Evolutionary conservation across 2,329 filamentous ascomycete genomes (phyloP), one percentile per base, ranked within the genome.

Genomic region (Colletotrichum caudatum): DNA sequence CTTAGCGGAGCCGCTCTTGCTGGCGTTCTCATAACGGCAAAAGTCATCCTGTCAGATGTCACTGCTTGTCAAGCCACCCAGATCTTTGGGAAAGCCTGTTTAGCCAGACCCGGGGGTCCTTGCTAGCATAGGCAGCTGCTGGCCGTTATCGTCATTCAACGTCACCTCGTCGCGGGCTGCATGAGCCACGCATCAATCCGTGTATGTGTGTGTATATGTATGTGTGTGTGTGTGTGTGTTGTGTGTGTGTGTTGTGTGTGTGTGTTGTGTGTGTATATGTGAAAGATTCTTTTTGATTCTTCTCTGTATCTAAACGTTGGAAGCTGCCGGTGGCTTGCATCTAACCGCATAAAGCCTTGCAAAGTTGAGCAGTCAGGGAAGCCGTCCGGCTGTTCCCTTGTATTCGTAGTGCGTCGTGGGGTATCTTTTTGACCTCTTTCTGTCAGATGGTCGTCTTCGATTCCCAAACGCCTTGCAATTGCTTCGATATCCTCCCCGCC

Each of bases 391-490:
- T 44, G 18, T 39, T 53, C 48, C 35, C 61, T 66, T 41, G 37
- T 59, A 37, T 65, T 65, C 50, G 57, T 54, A 63, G 35, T 71
- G 60, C 66, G 66, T 66, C 44, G 29, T 66, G 61, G 70, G 69
- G 70, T 72, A 72, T 72, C 70, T 62, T 71, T 56, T 58, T 66
- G 66, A 71, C 70, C 66, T 65, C 57, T 64, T 41, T 41, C 39
- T 58, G 48, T 58, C 14, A 70, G 56, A 71, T 48, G 60, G 66
- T 57, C 54, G 50, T 66, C 67, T 72, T 71, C 23, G 69, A 72
- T 72, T 66, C 70, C 70, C 67, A 71, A 72, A 72, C 70, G 70
- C 70, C 70, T 62, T 61, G 70, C 67, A 72, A 71, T 62, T 72
- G 61, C 61, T 63, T 70, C 61, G 37, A 65, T 44, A 62, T 39